Evolutionary conservation across 768 basidiomycete genomes (phyloP), one percentile per base, ranked within the genome.

Genomic region (Favolaschia claudopus): DNA sequence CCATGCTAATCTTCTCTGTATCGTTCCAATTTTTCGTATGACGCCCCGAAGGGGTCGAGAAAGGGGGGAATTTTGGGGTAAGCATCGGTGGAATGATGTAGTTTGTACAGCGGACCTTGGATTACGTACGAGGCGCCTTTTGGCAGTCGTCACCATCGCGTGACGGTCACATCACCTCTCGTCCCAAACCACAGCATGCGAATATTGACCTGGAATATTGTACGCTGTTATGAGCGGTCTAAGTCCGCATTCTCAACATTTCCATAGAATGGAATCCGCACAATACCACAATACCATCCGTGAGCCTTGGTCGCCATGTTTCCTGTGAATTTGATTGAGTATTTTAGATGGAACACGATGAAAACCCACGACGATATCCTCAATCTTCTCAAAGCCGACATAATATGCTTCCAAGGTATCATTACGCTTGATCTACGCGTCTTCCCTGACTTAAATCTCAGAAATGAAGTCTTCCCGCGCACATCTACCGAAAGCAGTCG

Each of bases 1-100:
- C 95, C 92, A 96, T 96, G 95, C 94, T 95, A 95, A 96, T 95
- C 95, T 96, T 95, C 94, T 96, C 94, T 95, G 94, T 95, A 95
- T 95, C 90, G 92, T 94, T 95, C 91, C 93, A 93, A 94, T 91
- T 93, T 94, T 95, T 91, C 59, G 59, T 61, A 61, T 61, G 59
- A 55, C 59, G 28, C 59, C 59, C 59, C 59, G 59, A 61, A 61
- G 52, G 59, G 59, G 59, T 60, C 52, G n/a, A n/a, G n/a, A n/a
- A n/a, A n/a, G n/a, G n/a, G n/a, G n/a, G n/a, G n/a, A n/a, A n/a
- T n/a, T n/a, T n/a, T n/a, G n/a, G n/a, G n/a, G n/a, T n/a, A n/a
- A n/a, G n/a, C n/a, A n/a, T n/a, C n/a, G n/a, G n/a, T n/a, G n/a
- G n/a, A n/a, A n/a, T n/a, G n/a, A n/a, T n/a, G n/a, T n/a, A n/a